Percentiles rank a stretch among this genome's conserved stretches.
phyloP scores from a whole-genome alignment of 805 yeast species.

The Yamadazyma akitaensis region DNA sequence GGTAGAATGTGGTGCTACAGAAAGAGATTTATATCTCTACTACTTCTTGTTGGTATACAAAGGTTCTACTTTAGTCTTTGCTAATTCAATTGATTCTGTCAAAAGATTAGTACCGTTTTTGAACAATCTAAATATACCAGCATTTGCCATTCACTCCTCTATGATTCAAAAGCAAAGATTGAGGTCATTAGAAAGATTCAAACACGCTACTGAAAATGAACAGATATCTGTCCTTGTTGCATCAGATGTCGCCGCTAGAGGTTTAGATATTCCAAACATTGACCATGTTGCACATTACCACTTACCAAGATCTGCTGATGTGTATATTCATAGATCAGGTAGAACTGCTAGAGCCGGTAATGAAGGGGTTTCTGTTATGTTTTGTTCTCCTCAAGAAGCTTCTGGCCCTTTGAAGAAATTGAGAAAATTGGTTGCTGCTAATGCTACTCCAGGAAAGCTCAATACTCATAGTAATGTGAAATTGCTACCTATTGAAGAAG shows the following conservation, averaged over 20 bases:
- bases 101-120: slow-evolving; percentile 78
- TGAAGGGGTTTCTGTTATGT: slow-evolving; percentile 92
- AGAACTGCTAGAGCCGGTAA: slow-evolving; percentile 96
- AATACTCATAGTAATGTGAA: slow-evolving; percentile 52
- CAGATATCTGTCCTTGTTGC: slow-evolving; percentile 75
- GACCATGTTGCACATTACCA: slow-evolving; percentile 96
- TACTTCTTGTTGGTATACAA: slow-evolving; percentile 84
- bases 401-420: slow-evolving; percentile 81
- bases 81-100: slow-evolving; percentile 94
- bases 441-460: slow-evolving; percentile 23
- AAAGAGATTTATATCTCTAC: slow-evolving; percentile 85
- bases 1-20: slow-evolving; percentile 86
- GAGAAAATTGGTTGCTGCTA: slow-evolving; percentile 52
- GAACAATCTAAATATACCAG: slow-evolving; percentile 62
- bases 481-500: slow-evolving; percentile 72
- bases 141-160: slow-evolving; percentile 82
- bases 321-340: slow-evolving; percentile 93
- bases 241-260: slow-evolving; percentile 98
- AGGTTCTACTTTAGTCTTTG: slow-evolving; percentile 85
- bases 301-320: slow-evolving; percentile 90
- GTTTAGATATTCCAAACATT: slow-evolving; percentile 86
- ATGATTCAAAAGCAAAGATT: slow-evolving; percentile 95
- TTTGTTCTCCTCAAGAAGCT: slow-evolving; percentile 92
- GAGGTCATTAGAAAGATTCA: slow-evolving; percentile 79
- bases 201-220: slow-evolving; percentile 43